Base-by-base conservation (phyloP, 345 rosid genomes). In the Arabis hirsuta region DNA sequence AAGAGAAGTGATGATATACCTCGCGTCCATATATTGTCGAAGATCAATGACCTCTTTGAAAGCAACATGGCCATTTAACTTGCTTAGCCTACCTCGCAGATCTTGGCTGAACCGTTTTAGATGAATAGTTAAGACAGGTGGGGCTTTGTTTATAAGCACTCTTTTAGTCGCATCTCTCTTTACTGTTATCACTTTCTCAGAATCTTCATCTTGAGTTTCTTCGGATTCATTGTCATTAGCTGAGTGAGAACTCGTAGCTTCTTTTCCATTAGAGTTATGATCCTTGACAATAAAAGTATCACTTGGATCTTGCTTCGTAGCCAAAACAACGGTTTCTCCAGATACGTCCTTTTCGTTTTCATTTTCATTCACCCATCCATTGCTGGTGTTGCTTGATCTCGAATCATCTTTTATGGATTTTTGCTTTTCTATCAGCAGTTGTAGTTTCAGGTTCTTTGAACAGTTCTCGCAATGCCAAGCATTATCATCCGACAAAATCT, bases 401-500 rank as follows among this genome's bases (percentile, higher is more conserved):
- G 45, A 55, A 47, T 58, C 73, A 60, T 38, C 73, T 64, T 34
- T 34, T 46, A 72, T 80, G 13, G 77, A 67, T 53, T 72, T 84
- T 76, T 62, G 66, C 76, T 78, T 86, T 69, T 83, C 73, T 62
- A 76, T 81, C 68, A 79, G 74, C 50, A 22, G 78, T 71, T 80
- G 86, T 64, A 56, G 71, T 55, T 38, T 85, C 65, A 86, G 69
- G 67, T 53, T 74, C 76, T 77, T 87, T 7, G 89, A 85, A 79
- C 99, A 96, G 65, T 88, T 86, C 76, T 92, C 96, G 77, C 98
- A 96, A 51, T 90, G 79, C 98, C 99, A 96, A 78, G 98, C 98
- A 81, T 96, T 90, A 80, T 92, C 97, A 69, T 87, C 79, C 12
- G 86, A 83, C 65, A 96, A 90, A 74, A 90, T 81, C 79, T 96